Evolutionary conservation across 495 filamentous ascomycete species (phyloP).

Genomic region (Hypoxylon rickii): DNA sequence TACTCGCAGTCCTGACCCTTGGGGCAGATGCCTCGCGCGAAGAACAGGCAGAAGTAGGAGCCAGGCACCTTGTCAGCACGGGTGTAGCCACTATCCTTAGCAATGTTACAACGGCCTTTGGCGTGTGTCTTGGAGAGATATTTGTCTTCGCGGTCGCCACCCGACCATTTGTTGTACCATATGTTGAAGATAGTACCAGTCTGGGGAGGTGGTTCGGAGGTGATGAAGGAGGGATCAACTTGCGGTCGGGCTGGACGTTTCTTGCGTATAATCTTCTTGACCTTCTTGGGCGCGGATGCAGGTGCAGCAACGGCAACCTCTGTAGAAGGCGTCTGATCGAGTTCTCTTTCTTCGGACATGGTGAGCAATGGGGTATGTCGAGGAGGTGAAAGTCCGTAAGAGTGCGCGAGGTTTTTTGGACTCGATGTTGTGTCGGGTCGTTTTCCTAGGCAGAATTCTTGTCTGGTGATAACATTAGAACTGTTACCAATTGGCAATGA

Average conservation of each 20-base stretch:
- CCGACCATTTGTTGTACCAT: constrained; percentile 95
- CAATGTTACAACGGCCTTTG: constrained; percentile 77
- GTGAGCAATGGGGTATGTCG: constrained; percentile 10
- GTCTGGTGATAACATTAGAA: constrained; percentile 12
- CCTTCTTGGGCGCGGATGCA: constrained; percentile 44
- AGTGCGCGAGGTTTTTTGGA: constrained; percentile 21
- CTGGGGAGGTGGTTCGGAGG: constrained; percentile 79
- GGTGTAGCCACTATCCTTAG: constrained; percentile 84
- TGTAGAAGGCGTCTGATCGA: constrained; percentile 35
- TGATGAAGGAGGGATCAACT: constrained; percentile 80
- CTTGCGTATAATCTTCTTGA: constrained; percentile 69
- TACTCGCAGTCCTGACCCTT: constrained; percentile 93
- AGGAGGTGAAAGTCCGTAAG: constrained; percentile 8
- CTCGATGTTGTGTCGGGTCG: too few relatives aligned
- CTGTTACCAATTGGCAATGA: too few relatives aligned
- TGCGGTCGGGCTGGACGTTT: constrained; percentile 72
- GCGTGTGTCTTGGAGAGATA: constrained; percentile 76
- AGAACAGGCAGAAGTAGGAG: constrained; percentile 91
- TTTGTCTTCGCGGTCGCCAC: constrained; percentile 91
- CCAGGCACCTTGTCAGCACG: constrained; percentile 75
- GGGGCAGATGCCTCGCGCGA: constrained; percentile 79
- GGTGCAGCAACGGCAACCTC: constrained; percentile 54
- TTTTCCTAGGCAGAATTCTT: neutral
- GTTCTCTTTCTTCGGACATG: constrained; percentile 42
- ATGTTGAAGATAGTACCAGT: constrained; percentile 94